phyloP scores from a whole-genome alignment of 2,329 filamentous ascomycete genomes.

The Colletotrichum sp. region DNA sequence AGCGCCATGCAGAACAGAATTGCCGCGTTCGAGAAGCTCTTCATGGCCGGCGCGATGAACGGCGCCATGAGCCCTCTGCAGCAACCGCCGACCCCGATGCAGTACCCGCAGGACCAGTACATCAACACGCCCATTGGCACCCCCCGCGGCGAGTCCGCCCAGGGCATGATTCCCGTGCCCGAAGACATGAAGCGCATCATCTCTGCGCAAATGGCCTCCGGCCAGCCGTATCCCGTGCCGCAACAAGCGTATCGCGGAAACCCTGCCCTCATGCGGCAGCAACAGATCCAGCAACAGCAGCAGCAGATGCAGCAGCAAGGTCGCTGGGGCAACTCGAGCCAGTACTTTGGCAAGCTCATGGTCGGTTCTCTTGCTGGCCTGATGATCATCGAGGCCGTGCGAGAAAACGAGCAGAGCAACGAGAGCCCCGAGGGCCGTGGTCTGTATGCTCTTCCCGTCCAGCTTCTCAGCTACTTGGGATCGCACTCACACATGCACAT shows the following conservation, averaged over 20 bases:
- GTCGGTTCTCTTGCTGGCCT: conserved; percentile 89
- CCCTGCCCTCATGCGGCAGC: conserved; percentile 55
- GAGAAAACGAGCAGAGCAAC: conserved; percentile 68
- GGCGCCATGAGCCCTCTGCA: conserved; percentile 61
- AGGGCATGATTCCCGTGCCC: conserved; percentile 69
- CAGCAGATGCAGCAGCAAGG: conserved; percentile 54
- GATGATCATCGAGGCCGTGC: conserved; percentile 87
- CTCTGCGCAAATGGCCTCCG: conserved; percentile 59
- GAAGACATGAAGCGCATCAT: conserved; percentile 69
- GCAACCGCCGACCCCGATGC: conserved; percentile 58
- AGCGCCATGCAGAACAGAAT: conserved; percentile 78
- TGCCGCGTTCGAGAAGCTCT: conserved; percentile 77
- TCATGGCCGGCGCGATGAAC: conserved; percentile 77
- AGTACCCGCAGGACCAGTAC: conserved; percentile 54
- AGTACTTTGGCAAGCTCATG: conserved; percentile 81
- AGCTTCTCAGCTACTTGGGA: conserved; percentile 56
- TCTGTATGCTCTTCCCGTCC: conserved; percentile 67
- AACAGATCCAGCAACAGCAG: conserved; percentile 60
- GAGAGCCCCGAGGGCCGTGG: conserved; percentile 71
- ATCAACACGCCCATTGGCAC: conserved; percentile 49
- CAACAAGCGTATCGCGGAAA: conserved; percentile 53
- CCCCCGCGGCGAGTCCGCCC: conserved; percentile 46
- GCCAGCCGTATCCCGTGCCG: conserved; percentile 58
- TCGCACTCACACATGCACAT: conserved; percentile 56
- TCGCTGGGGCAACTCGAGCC: conserved; percentile 58